Base-by-base conservation (phyloP, 257 asterid genomes). In the Penstemon eatonii region DNA sequence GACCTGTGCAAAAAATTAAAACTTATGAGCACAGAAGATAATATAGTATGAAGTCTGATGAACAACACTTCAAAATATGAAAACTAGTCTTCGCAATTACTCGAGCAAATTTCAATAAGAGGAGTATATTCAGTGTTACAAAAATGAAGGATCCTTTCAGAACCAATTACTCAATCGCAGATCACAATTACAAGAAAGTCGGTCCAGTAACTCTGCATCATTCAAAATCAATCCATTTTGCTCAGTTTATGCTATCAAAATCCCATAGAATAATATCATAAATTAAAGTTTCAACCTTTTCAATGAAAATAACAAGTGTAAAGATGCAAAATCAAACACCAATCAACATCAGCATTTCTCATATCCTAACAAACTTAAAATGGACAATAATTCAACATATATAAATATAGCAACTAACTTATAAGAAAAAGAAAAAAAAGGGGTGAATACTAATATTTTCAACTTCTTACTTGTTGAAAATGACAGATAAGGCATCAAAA, bases 391-490 rank as follows among this genome's bases (percentile, higher is more conserved):
- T 0, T 25, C 33, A 25, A 25, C 33, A 25, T 25, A 25, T 25
- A 1, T 25, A 25, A 25, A 1, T 2, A 25, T 25, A 25, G 33
- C 33, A 25, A 1, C 33, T 25, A 25, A 38, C 50, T 67, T 19
- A 38, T 54, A 19, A 40, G 37, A 36, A 53, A 37, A 64, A 46
- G 5, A 19, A 40, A 41, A 36, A 53, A 37, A 64, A 46, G 5
- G 36, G 56, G 54, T 3, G 41, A 39, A 45, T 37, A 41, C 63
- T 3, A 37, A 50, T 25, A 25, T 2, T 25, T 25, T 1, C 33
- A n/a, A 54, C 3, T 67, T 37, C 86, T 76, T 65, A 92, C 98
- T 82, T 87, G 67, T 87, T 89, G 82, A 92, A 89, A 75, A 86
- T 74, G 45, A 86, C 71, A 3, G 95, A 83, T 72, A 92, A 42